These are phyloP conservation scores for Suillus fuscotomentosus DNA, from an alignment of 768 basidiomycete species.

Conservation along the genomic window DNA sequence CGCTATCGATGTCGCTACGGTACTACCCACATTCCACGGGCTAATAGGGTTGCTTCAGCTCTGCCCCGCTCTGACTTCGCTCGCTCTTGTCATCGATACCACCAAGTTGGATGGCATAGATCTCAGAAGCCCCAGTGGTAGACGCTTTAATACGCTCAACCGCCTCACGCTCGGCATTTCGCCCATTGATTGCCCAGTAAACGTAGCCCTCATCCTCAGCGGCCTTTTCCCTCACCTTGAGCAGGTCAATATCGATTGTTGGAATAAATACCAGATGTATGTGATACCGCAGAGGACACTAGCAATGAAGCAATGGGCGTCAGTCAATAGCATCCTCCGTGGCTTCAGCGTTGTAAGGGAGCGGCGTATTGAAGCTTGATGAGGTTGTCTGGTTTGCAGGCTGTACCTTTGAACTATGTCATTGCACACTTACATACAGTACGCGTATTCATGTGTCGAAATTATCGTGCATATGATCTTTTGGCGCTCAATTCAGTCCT, in stretches of 20 bases:
- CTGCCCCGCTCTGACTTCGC: constrained; percentile 15
- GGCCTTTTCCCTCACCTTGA: constrained; percentile 17
- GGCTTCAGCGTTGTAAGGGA: background rate
- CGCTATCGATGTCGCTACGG: constrained; percentile 8
- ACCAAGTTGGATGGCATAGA: background rate
- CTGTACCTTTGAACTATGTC: too few relatives aligned
- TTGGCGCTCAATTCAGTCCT: too few relatives aligned
- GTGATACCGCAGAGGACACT: background rate
- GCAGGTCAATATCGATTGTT: constrained; percentile 18
- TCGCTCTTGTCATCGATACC: constrained; percentile 23
- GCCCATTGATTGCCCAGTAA: constrained; percentile 9
- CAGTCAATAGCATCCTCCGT: background rate
- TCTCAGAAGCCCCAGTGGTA: background rate
- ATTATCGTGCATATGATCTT: too few relatives aligned
- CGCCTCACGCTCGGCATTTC: constrained; percentile 22
- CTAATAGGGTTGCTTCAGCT: constrained; percentile 9
- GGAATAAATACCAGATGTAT: constrained; percentile 10
- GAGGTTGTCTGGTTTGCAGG: too few relatives aligned
- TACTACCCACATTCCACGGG: constrained; percentile 18
- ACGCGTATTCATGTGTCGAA: too few relatives aligned
- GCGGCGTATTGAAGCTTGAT: too few relatives aligned
- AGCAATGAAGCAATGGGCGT: background rate
- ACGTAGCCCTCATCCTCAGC: constrained; percentile 13
- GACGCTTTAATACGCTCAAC: background rate
- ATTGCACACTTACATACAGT: too few relatives aligned